phyloP scores from a whole-genome alignment of 441 rosid species.

The Pelargonium fulgidum region DNA sequence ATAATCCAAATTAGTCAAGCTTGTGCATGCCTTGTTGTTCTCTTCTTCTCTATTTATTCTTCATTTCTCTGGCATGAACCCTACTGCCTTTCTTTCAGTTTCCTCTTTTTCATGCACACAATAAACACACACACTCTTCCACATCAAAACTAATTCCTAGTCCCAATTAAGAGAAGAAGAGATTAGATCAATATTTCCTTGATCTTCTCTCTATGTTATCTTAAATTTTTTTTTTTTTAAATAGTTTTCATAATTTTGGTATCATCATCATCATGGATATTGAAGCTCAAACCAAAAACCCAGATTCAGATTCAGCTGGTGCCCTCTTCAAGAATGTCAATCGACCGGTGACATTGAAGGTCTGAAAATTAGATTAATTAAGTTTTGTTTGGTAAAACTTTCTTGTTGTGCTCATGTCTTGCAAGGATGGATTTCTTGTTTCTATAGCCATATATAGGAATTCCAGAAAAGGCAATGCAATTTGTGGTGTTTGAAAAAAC shows the following conservation, averaged over 20 bases:
- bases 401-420: too few relatives aligned
- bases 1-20: too few relatives aligned
- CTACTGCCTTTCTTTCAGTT: background rate
- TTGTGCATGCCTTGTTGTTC: too few relatives aligned
- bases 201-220: background rate
- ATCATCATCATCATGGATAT: background rate
- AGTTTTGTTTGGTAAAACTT: too few relatives aligned
- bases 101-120: background rate
- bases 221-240: background rate
- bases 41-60: background rate
- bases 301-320: background rate
- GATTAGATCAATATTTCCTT: background rate
- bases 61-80: constrained; percentile 9
- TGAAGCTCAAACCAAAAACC: background rate
- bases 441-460: too few relatives aligned
- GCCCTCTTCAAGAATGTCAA: constrained; percentile 15
- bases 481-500: too few relatives aligned
- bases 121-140: background rate
- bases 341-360: constrained; percentile 20
- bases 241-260: background rate
- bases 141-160: background rate
- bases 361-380: background rate
- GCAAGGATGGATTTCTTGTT: too few relatives aligned
- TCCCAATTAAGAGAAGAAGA: background rate
- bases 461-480: too few relatives aligned